A percentile compares a stretch with the other conserved stretches of the same genome.
These are phyloP conservation scores for Cucurbita maxima DNA, from an alignment of 306 rosid species.

Conservation along the genomic window DNA sequence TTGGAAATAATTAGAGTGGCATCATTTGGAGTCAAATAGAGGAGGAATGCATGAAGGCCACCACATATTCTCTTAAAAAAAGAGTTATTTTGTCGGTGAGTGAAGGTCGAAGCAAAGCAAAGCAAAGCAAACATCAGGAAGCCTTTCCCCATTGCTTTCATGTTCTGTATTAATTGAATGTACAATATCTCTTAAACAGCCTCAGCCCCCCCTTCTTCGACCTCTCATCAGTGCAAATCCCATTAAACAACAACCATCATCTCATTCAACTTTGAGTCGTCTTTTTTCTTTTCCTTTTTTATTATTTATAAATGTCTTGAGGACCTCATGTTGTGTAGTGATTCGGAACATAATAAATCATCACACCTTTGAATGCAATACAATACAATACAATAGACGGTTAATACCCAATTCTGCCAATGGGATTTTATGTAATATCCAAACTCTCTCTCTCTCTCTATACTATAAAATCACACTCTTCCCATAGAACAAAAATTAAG, in stretches of 20 bases:
- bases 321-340: conserved; percentile 6
- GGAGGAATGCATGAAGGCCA: background rate
- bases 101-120: background rate
- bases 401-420: background rate
- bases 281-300: background rate
- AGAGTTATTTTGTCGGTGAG: background rate
- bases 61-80: background rate
- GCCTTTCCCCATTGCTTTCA: background rate
- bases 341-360: background rate
- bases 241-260: background rate
- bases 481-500: background rate
- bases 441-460: background rate
- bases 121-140: background rate
- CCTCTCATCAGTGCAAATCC: background rate
- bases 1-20: background rate
- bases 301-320: background rate
- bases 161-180: background rate
- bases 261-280: background rate
- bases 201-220: background rate
- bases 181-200: background rate
- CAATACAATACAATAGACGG: background rate
- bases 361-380: background rate
- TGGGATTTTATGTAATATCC: conserved; percentile 3
- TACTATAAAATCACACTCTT: background rate
- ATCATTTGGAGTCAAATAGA: background rate